Base-by-base conservation (phyloP, 2,329 filamentous ascomycete genomes). In the Colletotrichum brevisporum region DNA sequence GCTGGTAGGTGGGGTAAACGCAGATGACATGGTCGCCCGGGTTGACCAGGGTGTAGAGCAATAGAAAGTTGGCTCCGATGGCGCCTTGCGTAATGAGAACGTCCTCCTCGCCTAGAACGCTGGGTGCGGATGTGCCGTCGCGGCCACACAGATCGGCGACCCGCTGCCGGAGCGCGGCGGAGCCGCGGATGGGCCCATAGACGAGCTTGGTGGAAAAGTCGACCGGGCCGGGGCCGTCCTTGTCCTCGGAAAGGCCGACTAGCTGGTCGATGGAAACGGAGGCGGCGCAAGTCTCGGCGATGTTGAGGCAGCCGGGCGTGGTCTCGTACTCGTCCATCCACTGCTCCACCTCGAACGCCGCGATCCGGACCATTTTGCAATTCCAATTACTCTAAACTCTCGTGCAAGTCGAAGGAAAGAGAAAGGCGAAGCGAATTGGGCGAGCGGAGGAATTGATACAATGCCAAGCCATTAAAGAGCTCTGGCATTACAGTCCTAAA, bases 1-100 rank as follows among this genome's bases (percentile, higher is more conserved):
- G 92, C 77, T 95, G 92, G 75, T 94, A 95, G 0, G 93, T 94
- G 16, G 94, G 94, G 76, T 94, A 92, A 67, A 95, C 91, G 76
- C 92, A 95, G 70, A 96, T 88, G 61, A 94, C 91, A 83, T 96
- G 94, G 76, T 95, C 93, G 1, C 90, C 91, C 0, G 89, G 87
- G 0, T 88, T 87, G 6, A 94, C 78, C 8, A 94, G 83, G 1
- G 90, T 84, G 78, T 94, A 94, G 10, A 95, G 86, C 12, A 90
- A 81, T 9, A 95, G 81, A 74, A 93, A 92, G 75, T 96, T 96
- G 8, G 93, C 93, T 13, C 89, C 85, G 53, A 95, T 95, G 16
- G 92, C 92, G 13, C 93, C 94, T 16, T 90, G 88, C 0, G 92
- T 93, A 65, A 94, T 90, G 59, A 95, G 79, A 47, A 95, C 85